Conservation (phyloP, 2,329 filamentous ascomycete species). For the Colletotrichum coccodes region DNA sequence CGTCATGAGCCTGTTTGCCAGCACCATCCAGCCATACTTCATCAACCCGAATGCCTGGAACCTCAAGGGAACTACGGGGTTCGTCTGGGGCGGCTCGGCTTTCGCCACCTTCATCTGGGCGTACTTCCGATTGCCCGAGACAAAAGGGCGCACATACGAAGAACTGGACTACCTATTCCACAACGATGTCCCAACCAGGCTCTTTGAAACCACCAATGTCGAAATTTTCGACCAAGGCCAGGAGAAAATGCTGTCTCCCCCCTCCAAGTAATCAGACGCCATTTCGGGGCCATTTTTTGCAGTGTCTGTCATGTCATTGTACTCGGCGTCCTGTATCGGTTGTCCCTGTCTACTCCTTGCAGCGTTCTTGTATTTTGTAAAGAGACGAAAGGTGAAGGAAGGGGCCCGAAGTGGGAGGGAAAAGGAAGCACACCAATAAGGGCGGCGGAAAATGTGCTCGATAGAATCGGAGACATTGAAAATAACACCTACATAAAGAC, state of each 20-base stretch:
- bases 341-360: no score
- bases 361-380: no score
- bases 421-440: no score
- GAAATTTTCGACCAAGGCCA: constrained; percentile 16
- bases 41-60: constrained; percentile 51
- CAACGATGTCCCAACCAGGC: constrained; percentile 4
- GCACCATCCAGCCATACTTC: constrained; percentile 42
- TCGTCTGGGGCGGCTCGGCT: constrained; percentile 34
- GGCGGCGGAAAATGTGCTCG: no score
- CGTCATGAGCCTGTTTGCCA: constrained; percentile 33
- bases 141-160: constrained; percentile 38
- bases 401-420: no score
- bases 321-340: no score
- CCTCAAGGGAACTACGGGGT: constrained; percentile 43
- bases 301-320: no score
- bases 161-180: constrained; percentile 36
- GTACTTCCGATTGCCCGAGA: constrained; percentile 39
- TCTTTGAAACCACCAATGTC: neutral
- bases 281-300: no score
- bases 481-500: no score
- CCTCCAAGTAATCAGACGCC: neutral
- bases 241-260: neutral
- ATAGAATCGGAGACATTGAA: no score
- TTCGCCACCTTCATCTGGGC: constrained; percentile 35
- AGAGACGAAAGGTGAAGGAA: no score